Conservation (phyloP, 768 basidiomycete genomes). For the Leucocoprinus leucothites region DNA sequence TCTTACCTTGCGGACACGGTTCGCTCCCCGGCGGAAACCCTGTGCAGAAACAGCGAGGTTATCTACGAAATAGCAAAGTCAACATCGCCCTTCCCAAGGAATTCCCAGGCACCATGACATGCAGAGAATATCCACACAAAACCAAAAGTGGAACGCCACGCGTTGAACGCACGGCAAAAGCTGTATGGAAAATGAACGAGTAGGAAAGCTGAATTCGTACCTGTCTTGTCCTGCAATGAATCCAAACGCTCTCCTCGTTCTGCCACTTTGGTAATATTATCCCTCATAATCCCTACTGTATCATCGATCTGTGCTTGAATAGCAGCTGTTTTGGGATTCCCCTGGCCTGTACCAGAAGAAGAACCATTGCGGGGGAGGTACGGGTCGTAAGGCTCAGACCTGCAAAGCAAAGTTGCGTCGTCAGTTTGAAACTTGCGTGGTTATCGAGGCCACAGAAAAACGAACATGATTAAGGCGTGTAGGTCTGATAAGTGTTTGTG, state of each 20-base stretch:
- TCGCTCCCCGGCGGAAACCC: conserved; percentile 96
- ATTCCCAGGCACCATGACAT: background rate
- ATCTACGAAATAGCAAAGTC: conserved; percentile 47
- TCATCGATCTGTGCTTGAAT: conserved; percentile 98
- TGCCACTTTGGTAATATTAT: conserved; percentile 95
- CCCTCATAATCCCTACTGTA: conserved; percentile 96
- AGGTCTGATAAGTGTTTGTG: conserved; percentile 21
- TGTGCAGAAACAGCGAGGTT: conserved; percentile 98
- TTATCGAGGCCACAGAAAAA: conserved; percentile 14
- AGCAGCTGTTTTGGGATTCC: conserved; percentile 85
- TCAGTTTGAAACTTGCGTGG: conserved; percentile 3
- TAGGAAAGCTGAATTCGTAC: conserved; percentile 43
- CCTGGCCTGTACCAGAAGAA: conserved; percentile 44
- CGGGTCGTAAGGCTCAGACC: conserved; percentile 99
- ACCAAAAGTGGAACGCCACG: conserved; percentile 8
- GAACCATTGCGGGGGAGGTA: conserved; percentile 88
- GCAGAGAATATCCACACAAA: background rate
- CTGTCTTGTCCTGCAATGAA: conserved; percentile 96
- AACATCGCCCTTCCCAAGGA: background rate
- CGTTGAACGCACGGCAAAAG: too few species aligned
- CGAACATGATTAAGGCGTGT: conserved; percentile 37
- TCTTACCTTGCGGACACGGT: conserved; percentile 92
- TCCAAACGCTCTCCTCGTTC: conserved; percentile 95
- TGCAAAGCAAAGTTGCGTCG: conserved; percentile 26
- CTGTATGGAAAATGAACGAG: background rate